These are phyloP conservation scores for Puccinia coronata DNA, from an alignment of 1,284 basidiomycete species.

Conservation along the genomic window DNA sequence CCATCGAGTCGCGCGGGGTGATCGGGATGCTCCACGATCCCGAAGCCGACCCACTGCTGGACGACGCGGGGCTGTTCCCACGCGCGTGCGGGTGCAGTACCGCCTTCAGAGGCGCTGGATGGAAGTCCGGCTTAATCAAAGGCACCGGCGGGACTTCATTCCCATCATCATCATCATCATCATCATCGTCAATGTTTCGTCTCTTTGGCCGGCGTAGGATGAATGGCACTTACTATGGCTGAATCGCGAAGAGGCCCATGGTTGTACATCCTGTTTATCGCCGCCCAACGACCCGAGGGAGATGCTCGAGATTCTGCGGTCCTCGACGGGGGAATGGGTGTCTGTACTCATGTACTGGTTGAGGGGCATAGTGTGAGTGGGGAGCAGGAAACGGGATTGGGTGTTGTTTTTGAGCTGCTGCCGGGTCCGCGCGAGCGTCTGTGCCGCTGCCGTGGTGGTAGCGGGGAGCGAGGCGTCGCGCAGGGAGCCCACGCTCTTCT, in stretches of 20 bases:
- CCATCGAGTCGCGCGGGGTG: constrained; percentile 36
- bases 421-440: background rate
- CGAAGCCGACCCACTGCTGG: background rate
- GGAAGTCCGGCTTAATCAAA: background rate
- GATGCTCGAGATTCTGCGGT: background rate
- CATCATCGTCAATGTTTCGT: no score
- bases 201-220: no score
- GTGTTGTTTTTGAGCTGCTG: constrained; percentile 22
- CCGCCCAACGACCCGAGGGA: background rate
- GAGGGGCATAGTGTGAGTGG: background rate
- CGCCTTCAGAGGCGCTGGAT: background rate
- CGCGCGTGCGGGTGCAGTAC: background rate
- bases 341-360: background rate
- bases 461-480: background rate
- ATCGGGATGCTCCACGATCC: constrained; percentile 27
- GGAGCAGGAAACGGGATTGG: background rate
- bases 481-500: constrained; percentile 6
- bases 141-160: background rate
- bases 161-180: no score
- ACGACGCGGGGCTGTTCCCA: constrained; percentile 32
- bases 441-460: background rate
- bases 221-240: background rate
- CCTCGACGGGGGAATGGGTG: background rate
- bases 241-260: background rate
- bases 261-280: background rate